Evolutionary conservation across 2,329 filamentous ascomycete genomes (phyloP).

Genomic region (Fusarium continuum): DNA sequence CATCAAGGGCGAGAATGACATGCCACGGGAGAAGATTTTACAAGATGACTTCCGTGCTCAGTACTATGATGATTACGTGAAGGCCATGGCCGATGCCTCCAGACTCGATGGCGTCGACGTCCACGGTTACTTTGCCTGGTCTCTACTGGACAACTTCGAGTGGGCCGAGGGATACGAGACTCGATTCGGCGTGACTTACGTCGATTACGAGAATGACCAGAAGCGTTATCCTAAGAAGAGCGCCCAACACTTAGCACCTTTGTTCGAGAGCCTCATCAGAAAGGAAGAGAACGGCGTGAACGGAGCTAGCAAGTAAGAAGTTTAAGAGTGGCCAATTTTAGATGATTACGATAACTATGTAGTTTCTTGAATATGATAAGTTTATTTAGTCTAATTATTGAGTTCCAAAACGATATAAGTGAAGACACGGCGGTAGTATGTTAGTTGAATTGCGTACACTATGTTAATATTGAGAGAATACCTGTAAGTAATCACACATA

Average conservation of each 20-base stretch:
- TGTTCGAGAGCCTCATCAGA: slow-evolving; percentile 77
- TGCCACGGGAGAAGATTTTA: slow-evolving; percentile 74
- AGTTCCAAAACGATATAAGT: neutral
- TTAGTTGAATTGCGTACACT: too few species aligned
- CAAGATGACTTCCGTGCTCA: slow-evolving; percentile 83
- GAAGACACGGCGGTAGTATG: neutral
- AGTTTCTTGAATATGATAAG: slow-evolving; percentile 3
- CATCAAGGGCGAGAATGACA: slow-evolving; percentile 82
- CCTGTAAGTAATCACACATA: too few species aligned
- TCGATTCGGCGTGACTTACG: slow-evolving; percentile 83
- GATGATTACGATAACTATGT: slow-evolving; percentile 5
- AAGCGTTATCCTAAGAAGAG: slow-evolving; percentile 87
- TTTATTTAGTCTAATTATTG: neutral
- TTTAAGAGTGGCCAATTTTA: neutral
- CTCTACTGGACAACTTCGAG: slow-evolving; percentile 89
- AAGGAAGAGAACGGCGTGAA: slow-evolving; percentile 54
- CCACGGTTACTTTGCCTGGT: slow-evolving; percentile 85
- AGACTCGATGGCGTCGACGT: slow-evolving; percentile 80
- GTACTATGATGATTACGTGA: slow-evolving; percentile 82
- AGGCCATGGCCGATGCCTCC: slow-evolving; percentile 77
- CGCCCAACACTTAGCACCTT: slow-evolving; percentile 72
- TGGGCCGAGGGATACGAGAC: slow-evolving; percentile 94
- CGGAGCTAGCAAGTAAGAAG: slow-evolving; percentile 25
- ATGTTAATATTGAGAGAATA: too few species aligned
- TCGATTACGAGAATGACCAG: slow-evolving; percentile 83